phyloP scores from a whole-genome alignment of 225 moss, liverwort and hornwort genomes.

The Thuidium tamariscinum region DNA sequence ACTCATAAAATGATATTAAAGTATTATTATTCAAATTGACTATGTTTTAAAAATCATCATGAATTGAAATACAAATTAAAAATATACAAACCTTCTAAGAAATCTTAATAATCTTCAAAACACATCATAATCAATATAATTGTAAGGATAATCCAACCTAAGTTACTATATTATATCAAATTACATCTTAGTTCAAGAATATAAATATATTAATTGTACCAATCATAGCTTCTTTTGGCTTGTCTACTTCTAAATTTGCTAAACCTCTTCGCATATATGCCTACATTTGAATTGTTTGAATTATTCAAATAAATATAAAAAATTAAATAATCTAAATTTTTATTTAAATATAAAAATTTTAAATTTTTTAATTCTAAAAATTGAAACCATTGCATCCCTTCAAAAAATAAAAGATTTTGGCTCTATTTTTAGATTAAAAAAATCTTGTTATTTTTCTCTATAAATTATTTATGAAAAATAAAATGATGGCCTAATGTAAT shows the following conservation, averaged over 20 bases:
- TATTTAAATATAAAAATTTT: too few relatives aligned
- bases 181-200: rapidly evolving
- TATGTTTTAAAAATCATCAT: rapidly evolving
- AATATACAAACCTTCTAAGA: too few relatives aligned
- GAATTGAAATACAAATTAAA: too few relatives aligned
- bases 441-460: background rate
- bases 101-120: background rate
- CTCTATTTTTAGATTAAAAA: background rate
- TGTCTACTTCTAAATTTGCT: constrained; percentile 26
- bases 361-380: too few relatives aligned
- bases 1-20: too few relatives aligned
- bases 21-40: background rate
- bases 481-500: background rate
- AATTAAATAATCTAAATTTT: background rate
- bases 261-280: constrained; percentile 38
- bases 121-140: background rate
- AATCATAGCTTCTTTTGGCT: constrained; percentile 17
- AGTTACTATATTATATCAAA: background rate
- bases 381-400: too few relatives aligned
- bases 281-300: background rate
- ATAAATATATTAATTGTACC: background rate
- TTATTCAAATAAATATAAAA: background rate
- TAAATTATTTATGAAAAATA: background rate
- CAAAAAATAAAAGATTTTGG: background rate
- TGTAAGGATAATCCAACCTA: background rate